Conservation (phyloP, 495 filamentous ascomycete genomes). For the Penicilliopsis zonata region DNA sequence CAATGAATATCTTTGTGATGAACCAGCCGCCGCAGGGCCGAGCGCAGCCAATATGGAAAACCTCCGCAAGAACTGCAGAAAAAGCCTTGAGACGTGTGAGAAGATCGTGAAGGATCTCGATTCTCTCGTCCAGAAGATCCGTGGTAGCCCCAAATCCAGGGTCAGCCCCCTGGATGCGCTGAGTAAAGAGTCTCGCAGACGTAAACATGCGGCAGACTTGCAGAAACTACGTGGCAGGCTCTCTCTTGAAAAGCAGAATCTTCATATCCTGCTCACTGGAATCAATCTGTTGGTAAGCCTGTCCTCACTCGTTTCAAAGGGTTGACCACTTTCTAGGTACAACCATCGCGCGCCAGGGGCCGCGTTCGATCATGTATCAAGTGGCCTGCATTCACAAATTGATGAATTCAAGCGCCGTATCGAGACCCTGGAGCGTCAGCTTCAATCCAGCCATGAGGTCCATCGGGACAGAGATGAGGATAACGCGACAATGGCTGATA, state of each 20-base stretch:
- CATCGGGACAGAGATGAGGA: slow-evolving; percentile 4
- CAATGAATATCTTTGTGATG: not conserved
- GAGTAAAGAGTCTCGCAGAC: slow-evolving; percentile 8
- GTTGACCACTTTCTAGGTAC: slow-evolving; percentile 1
- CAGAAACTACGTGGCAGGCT: slow-evolving; percentile 7
- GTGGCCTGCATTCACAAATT: not conserved
- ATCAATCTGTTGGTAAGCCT: slow-evolving; percentile 5
- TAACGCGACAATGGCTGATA: slow-evolving; percentile 1
- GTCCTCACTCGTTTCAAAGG: not conserved
- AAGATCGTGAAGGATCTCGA: slow-evolving; percentile 5
- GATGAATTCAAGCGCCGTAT: slow-evolving; percentile 1
- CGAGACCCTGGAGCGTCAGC: slow-evolving; percentile 1
- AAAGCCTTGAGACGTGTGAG: slow-evolving; percentile 3
- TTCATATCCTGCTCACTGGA: slow-evolving; percentile 10
- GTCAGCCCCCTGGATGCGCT: slow-evolving; percentile 8
- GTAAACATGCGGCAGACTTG: slow-evolving; percentile 7
- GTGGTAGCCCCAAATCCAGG: slow-evolving; percentile 6
- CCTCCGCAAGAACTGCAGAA: slow-evolving; percentile 3
- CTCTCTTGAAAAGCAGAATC: slow-evolving; percentile 8
- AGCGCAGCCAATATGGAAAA: slow-evolving; percentile 2
- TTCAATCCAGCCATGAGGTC: not conserved
- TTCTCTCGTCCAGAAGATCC: slow-evolving; percentile 6
- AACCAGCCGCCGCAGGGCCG: not conserved
- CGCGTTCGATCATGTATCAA: slow-evolving; percentile 2
- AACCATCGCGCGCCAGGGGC: slow-evolving; percentile 2